Evolutionary conservation across 192 early-diverging fungal genomes (phyloP).

Genomic region (Backusella psychrophila): DNA sequence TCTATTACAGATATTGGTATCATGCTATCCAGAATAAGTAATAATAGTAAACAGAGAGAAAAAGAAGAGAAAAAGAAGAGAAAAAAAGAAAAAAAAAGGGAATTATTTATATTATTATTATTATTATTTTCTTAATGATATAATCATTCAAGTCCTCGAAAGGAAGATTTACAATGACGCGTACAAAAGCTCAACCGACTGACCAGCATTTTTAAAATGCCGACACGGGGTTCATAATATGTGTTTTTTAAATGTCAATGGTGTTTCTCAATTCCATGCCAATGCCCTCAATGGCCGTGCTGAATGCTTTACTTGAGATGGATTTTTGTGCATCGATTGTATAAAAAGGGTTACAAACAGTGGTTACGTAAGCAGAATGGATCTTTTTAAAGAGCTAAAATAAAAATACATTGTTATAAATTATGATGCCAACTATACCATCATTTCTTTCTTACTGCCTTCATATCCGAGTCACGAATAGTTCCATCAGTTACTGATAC

Average conservation of each 20-base stretch:
- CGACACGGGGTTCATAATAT: not conserved
- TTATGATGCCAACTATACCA: not conserved
- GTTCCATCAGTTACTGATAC: conserved; percentile 66
- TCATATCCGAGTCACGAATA: conserved; percentile 82
- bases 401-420: not conserved
- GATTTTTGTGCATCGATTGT: conserved; percentile 59
- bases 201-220: not conserved
- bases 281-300: conserved; percentile 57
- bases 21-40: not conserved
- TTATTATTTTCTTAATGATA: not conserved
- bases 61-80: not conserved
- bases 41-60: not conserved
- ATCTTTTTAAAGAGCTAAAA: conserved; percentile 74
- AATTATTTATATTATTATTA: not conserved
- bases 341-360: conserved; percentile 88
- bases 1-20: conserved; percentile 30
- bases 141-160: not conserved
- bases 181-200: not conserved
- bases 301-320: conserved; percentile 52
- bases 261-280: conserved; percentile 25
- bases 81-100: not conserved
- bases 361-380: conserved; percentile 77
- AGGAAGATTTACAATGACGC: not conserved
- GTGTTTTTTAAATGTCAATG: conserved; percentile 2
- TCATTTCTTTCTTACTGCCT: conserved; percentile 51